Percentiles rank a stretch among this genome's conserved stretches.
Evolutionary conservation across 2,329 filamentous ascomycete genomes (phyloP).

Genomic region (Cladosporium sp.): DNA sequence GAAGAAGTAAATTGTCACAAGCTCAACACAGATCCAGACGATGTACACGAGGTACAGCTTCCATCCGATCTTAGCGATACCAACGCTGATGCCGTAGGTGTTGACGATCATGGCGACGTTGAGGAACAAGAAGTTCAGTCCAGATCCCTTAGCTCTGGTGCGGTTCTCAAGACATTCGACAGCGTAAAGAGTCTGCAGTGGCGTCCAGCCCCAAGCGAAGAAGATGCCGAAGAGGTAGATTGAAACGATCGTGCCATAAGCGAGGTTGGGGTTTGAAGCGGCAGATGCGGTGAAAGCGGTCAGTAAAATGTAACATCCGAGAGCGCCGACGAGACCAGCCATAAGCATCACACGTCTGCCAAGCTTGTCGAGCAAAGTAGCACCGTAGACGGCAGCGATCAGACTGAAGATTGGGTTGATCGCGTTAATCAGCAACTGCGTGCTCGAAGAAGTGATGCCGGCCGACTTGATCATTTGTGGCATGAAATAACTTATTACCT

Average conservation of each 20-base stretch:
- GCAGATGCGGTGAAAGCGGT: slow-evolving; percentile 33
- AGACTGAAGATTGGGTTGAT: slow-evolving; percentile 39
- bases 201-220: slow-evolving; percentile 39
- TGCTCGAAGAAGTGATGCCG: slow-evolving; percentile 34
- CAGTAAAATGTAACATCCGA: slow-evolving; percentile 32
- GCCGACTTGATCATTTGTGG: slow-evolving; percentile 35
- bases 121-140: slow-evolving; percentile 37
- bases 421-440: slow-evolving; percentile 38
- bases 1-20: slow-evolving; percentile 26
- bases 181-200: slow-evolving; percentile 37
- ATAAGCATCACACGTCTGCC: slow-evolving; percentile 36
- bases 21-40: slow-evolving; percentile 30
- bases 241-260: slow-evolving; percentile 37
- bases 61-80: slow-evolving; percentile 24
- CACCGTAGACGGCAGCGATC: slow-evolving; percentile 36
- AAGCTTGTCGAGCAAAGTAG: slow-evolving; percentile 32
- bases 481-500: slow-evolving; percentile 34
- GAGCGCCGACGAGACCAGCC: slow-evolving; percentile 32
- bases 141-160: slow-evolving; percentile 33
- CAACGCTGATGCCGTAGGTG: slow-evolving; percentile 25
- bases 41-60: slow-evolving; percentile 25
- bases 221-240: slow-evolving; percentile 40
- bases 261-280: slow-evolving; percentile 22
- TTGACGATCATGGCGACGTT: slow-evolving; percentile 43
- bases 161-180: slow-evolving; percentile 38